These are phyloP conservation scores for Cladorrhinum sp. DNA, from an alignment of 2,329 filamentous ascomycete genomes.

Conservation along the genomic window DNA sequence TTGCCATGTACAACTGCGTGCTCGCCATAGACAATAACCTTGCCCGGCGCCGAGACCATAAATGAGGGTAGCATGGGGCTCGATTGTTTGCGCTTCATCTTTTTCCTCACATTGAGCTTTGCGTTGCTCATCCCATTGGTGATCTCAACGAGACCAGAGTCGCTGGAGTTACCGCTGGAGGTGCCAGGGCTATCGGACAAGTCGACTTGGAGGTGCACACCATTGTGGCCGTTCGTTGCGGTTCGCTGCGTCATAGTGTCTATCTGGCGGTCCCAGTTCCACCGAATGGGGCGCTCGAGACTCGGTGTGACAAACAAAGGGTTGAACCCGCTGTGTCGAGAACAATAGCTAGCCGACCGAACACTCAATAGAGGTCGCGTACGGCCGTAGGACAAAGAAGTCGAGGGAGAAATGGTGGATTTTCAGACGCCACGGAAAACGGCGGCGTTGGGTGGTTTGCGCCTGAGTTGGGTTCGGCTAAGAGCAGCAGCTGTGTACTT, in stretches of 20 bases:
- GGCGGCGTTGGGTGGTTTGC: not conserved
- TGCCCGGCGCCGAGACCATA: conserved; percentile 96
- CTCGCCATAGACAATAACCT: conserved; percentile 97
- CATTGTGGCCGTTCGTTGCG: conserved; percentile 18
- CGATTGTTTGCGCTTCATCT: conserved; percentile 54
- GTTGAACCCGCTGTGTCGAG: conserved; percentile 2
- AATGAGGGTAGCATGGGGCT: conserved; percentile 79
- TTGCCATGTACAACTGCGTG: conserved; percentile 98
- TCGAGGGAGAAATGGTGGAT: not conserved
- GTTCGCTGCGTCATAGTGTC: conserved; percentile 18
- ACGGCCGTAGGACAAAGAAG: conserved; percentile 14
- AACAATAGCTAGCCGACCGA: conserved; percentile 14
- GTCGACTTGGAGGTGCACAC: conserved; percentile 3
- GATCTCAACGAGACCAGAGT: conserved; percentile 28
- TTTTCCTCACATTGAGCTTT: conserved; percentile 35
- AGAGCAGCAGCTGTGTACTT: not conserved
- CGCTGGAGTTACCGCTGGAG: conserved; percentile 27
- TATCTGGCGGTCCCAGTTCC: not conserved
- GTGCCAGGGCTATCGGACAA: conserved; percentile 10
- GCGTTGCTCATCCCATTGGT: conserved; percentile 29
- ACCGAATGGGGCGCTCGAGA: not conserved
- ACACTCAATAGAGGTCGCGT: conserved; percentile 3
- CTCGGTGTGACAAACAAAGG: conserved; percentile 10
- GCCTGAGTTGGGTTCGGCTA: not conserved
- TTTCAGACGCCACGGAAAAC: not conserved